Percentiles rank a stretch among this genome's conserved stretches.
Conservation (phyloP, 2,329 filamentous ascomycete genomes). For the Didymella arachidicola region DNA sequence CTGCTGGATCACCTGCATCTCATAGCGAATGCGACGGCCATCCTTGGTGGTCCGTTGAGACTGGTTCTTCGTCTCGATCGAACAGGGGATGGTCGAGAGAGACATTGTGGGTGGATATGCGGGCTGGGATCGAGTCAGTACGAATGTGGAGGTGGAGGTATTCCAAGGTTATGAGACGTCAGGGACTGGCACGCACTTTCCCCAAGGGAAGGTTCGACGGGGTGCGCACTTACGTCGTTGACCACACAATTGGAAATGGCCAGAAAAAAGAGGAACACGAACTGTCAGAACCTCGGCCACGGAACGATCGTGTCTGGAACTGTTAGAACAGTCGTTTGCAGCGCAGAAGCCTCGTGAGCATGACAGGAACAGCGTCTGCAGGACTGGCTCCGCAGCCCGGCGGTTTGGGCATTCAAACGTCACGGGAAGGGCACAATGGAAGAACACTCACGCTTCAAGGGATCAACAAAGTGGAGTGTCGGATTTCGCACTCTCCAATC, state of each 20-base stretch:
- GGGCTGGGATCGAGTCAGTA: constrained; percentile 22
- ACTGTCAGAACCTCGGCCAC: constrained; percentile 26
- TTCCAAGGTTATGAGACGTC: constrained; percentile 20
- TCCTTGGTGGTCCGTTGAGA: constrained; percentile 71
- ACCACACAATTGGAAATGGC: constrained; percentile 10
- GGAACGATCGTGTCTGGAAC: constrained; percentile 20
- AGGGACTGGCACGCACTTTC: constrained; percentile 22
- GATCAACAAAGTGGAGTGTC: not conserved
- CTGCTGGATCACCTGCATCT: constrained; percentile 87
- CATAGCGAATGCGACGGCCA: constrained; percentile 80
- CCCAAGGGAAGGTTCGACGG: constrained; percentile 21
- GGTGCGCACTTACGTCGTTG: constrained; percentile 12
- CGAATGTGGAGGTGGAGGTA: constrained; percentile 19
- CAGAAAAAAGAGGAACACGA: constrained; percentile 20
- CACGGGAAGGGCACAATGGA: constrained; percentile 3
- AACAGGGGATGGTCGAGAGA: constrained; percentile 57
- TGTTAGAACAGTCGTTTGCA: constrained; percentile 21
- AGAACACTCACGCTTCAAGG: constrained; percentile 22
- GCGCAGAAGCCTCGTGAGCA: constrained; percentile 19
- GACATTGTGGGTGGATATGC: constrained; percentile 32
- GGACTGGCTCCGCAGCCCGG: constrained; percentile 24
- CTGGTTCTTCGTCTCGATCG: constrained; percentile 64
- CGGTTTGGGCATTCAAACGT: constrained; percentile 21
- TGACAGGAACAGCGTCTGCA: constrained; percentile 23
- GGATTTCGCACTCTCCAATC: not conserved